A percentile compares a stretch with the other conserved stretches of the same genome.
phyloP scores from a whole-genome alignment of 2,329 filamentous ascomycete species.

The Trichoderma arundinaceum region DNA sequence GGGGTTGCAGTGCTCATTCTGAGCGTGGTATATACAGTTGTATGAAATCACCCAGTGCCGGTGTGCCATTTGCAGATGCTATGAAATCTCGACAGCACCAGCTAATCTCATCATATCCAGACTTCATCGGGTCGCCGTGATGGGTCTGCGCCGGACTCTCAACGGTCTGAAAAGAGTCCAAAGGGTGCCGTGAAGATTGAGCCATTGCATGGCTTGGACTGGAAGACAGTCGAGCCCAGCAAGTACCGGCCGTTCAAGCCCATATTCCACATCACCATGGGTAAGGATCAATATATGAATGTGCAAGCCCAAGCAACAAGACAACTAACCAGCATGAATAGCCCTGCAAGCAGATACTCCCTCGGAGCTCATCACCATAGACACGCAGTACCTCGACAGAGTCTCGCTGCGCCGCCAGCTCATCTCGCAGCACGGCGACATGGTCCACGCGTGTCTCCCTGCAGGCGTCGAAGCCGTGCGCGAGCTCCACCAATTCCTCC shows the following conservation, averaged over 20 bases:
- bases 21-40: constrained; percentile 4
- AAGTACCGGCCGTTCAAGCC: constrained; percentile 57
- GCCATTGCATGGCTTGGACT: constrained; percentile 46
- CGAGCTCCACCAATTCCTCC: constrained; percentile 56
- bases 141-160: no score
- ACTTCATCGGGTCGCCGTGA: neutral
- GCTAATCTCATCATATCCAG: neutral
- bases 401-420: constrained; percentile 49
- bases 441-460: constrained; percentile 51
- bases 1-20: neutral
- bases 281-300: constrained; percentile 39
- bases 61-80: neutral
- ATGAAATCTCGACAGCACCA: neutral
- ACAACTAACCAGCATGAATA: neutral
- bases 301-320: neutral
- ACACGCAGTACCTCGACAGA: constrained; percentile 55
- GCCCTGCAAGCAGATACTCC: constrained; percentile 51
- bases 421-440: constrained; percentile 47
- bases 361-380: constrained; percentile 59
- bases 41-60: neutral
- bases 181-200: constrained; percentile 32
- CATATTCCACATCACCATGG: constrained; percentile 61
- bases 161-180: neutral
- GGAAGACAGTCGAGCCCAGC: constrained; percentile 46
- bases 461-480: constrained; percentile 50